These are phyloP conservation scores for Skeletonema grethae DNA, from an alignment of 108 stramenopile species.

Conservation along the genomic window DNA sequence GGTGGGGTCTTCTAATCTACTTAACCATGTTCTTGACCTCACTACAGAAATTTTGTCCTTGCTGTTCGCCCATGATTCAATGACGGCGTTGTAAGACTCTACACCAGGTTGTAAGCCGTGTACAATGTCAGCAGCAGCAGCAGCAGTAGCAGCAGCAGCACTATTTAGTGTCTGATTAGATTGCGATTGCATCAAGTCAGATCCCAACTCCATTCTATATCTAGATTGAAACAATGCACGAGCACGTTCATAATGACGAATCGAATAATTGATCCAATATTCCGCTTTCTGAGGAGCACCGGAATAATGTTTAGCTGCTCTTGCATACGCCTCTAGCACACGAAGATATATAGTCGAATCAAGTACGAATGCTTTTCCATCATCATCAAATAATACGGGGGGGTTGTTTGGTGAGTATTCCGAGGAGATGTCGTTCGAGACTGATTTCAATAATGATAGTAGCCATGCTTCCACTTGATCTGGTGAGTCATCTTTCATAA, in stretches of 20 bases:
- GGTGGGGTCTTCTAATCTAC: constrained; percentile 43
- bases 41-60: constrained; percentile 54
- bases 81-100: constrained; percentile 70
- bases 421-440: not conserved
- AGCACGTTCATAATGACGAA: constrained; percentile 26
- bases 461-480: constrained; percentile 54
- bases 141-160: no score
- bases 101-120: constrained; percentile 48
- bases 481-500: constrained; percentile 35
- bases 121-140: constrained; percentile 21
- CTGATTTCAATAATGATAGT: constrained; percentile 18
- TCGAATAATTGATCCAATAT: constrained; percentile 51
- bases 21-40: constrained; percentile 78
- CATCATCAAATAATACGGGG: not conserved
- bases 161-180: not conserved
- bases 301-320: constrained; percentile 13
- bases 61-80: constrained; percentile 74
- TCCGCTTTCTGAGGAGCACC: constrained; percentile 70
- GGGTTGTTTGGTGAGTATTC: not conserved
- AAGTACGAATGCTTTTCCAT: constrained; percentile 4
- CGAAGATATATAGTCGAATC: constrained; percentile 64
- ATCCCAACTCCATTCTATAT: constrained; percentile 3
- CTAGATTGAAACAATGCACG: constrained; percentile 1
- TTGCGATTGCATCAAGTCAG: not conserved
- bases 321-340: constrained; percentile 58